Conservation (phyloP, 2,329 filamentous ascomycete genomes). For the Aciculosporium take region DNA sequence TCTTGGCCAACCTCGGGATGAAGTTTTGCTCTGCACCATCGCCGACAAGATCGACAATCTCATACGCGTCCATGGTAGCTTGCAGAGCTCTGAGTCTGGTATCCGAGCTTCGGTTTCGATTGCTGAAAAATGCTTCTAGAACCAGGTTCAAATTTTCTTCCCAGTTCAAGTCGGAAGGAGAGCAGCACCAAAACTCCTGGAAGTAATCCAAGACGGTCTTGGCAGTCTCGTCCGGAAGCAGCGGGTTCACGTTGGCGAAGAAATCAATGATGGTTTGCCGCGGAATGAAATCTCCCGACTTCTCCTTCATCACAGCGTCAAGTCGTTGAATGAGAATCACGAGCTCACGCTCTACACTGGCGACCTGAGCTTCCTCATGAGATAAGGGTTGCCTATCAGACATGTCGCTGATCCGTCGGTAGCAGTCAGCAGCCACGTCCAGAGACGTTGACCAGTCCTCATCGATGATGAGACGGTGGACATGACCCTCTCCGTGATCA, state of each 20-base stretch:
- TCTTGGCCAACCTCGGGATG: slow-evolving; percentile 43
- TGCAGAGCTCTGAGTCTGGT: slow-evolving; percentile 50
- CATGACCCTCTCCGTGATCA: slow-evolving; percentile 32
- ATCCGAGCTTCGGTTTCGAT: slow-evolving; percentile 43
- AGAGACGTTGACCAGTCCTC: slow-evolving; percentile 53
- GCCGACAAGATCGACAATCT: slow-evolving; percentile 43
- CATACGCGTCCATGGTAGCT: slow-evolving; percentile 44
- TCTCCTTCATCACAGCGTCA: slow-evolving; percentile 30
- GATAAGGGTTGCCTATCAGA: slow-evolving; percentile 11
- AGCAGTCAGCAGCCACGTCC: slow-evolving; percentile 43
- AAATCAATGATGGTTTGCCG: slow-evolving; percentile 53
- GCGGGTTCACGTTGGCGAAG: slow-evolving; percentile 45
- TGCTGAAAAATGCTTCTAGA: slow-evolving; percentile 48
- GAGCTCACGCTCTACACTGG: slow-evolving; percentile 29
- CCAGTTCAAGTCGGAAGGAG: slow-evolving; percentile 57
- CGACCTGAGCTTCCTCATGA: slow-evolving; percentile 19
- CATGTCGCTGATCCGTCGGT: slow-evolving; percentile 17
- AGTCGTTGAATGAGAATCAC: slow-evolving; percentile 31
- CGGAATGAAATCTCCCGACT: slow-evolving; percentile 42
- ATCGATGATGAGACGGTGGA: slow-evolving; percentile 44
- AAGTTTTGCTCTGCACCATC: slow-evolving; percentile 43
- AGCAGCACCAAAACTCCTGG: slow-evolving; percentile 54
- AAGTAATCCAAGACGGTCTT: slow-evolving; percentile 53
- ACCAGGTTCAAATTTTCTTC: slow-evolving; percentile 47
- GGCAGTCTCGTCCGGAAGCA: slow-evolving; percentile 50